These are phyloP conservation scores for Malassezia arunalokei DNA, from an alignment of 1,284 basidiomycete species.

Conservation along the genomic window DNA sequence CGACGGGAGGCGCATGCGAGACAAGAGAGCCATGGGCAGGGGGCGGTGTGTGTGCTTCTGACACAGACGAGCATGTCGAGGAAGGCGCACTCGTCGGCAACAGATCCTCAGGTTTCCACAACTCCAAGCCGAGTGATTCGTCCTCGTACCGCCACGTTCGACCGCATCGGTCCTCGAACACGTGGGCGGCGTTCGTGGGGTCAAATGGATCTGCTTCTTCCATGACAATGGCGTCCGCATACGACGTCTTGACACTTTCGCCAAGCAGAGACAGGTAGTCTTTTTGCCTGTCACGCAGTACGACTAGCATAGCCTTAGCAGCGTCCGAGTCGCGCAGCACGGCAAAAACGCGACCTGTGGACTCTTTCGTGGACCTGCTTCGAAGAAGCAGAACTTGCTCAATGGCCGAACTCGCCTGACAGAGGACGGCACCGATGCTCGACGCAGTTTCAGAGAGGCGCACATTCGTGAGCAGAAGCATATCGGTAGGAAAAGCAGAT, in stretches of 20 bases:
- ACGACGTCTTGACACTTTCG: slow-evolving; percentile 3
- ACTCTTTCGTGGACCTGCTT: slow-evolving; percentile 1
- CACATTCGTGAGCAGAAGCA: slow-evolving; percentile 11
- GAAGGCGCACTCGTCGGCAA: neutral
- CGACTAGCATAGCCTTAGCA: neutral
- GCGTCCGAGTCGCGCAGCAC: slow-evolving; percentile 7
- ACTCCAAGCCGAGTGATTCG: slow-evolving; percentile 11
- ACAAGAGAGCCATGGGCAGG: neutral
- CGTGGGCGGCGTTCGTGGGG: slow-evolving; percentile 10
- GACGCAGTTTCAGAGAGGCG: neutral
- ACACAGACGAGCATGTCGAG: neutral
- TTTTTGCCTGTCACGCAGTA: neutral
- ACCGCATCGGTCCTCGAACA: slow-evolving; percentile 2
- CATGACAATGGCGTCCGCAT: slow-evolving; percentile 10
- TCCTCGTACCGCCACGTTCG: slow-evolving; percentile 15
- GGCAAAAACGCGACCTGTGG: neutral
- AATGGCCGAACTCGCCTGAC: neutral
- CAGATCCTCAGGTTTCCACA: slow-evolving; percentile 3
- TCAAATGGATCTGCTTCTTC: slow-evolving; percentile 17
- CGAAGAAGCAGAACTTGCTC: slow-evolving; percentile 12
- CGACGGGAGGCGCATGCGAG: neutral
- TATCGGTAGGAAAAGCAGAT: slow-evolving; percentile 2
- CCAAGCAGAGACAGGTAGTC: slow-evolving; percentile 2
- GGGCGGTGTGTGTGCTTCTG: neutral
- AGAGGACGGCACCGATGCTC: slow-evolving; percentile 3